Base-by-base conservation (phyloP, 768 basidiomycete genomes). In the Trametes cinnabarina region DNA sequence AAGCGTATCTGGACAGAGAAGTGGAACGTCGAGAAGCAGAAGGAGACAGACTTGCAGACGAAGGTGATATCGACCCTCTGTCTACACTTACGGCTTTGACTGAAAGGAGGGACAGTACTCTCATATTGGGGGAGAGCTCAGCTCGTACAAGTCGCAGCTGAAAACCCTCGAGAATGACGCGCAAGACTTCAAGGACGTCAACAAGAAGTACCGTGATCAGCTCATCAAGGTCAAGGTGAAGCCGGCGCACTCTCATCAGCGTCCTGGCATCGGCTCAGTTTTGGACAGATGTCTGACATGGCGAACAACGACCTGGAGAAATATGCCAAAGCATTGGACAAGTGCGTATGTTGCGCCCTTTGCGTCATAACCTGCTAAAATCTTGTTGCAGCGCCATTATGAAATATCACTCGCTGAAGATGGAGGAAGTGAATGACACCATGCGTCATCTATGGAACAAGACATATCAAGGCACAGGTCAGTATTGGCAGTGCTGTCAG, bases 361-460 rank as follows among this genome's bases (percentile, higher is more conserved):
- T 17, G 25, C 5, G 51, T 46, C n/a, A n/a, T 42, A 22, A 47
- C 25, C n/a, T 19, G 47, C 58, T 69, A 50, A 73, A 60, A 32
- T 40, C 39, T 51, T 20, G 61, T 56, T 2, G n/a, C 57, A 98
- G 96, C 64, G 97, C 95, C 40, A 98, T 99, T 71, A 97, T 99
- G 92, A 93, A 92, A 72, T 99, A 98, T 67, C 97, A 99, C 68
- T 77, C 86, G 14, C 79, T 97, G 65, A 99, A 99, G 75, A 97
- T 98, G 97, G 93, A 95, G 72, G 97, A 99, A 77, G 94, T 99
- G 66, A 99, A 99, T 68, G 94, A 97, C 66, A 95, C 88, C 14
- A 96, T 98, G 85, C 88, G 88, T 47, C 93, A 97, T 68, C 72
- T 98, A 3, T 99, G 97, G 97, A 96, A 94, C 70, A 96, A 94